Base-by-base conservation (phyloP, 2,329 filamentous ascomycete genomes). In the Fusarium anguioides region DNA sequence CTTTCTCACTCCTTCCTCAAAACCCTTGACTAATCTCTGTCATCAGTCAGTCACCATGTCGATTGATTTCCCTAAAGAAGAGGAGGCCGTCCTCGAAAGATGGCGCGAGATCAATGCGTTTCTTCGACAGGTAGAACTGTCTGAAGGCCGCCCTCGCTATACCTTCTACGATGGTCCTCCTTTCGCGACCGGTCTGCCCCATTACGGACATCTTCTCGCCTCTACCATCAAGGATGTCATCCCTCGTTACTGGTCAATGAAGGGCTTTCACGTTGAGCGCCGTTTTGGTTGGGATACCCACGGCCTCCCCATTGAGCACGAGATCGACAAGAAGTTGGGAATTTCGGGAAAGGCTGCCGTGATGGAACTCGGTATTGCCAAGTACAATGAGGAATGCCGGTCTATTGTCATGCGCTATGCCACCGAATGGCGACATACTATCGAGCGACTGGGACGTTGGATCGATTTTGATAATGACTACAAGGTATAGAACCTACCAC, bases 381-480 rank as follows among this genome's bases (percentile, higher is more conserved):
- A 91, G 74, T 98, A 97, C 83, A 98, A 98, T 77, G 90, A 87
- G 64, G 92, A 97, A 81, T 98, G 95, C 79, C 87, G 91, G 64
- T 89, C 93, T 65, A 97, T 97, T 77, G 95, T 97, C 71, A 97
- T 97, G 93, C 88, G 92, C 74, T 97, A 91, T 77, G 89, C 93
- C 12, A 79, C 84, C 17, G 95, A 97, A 78, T 98, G 95, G 95
- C 88, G 93, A 73, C 82, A 89, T 66, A 97, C 93, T 24, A 91
- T 97, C 72, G 93, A 97, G 75, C 86, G 95, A 64, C 81, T 98
- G 37, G 95, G 95, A 56, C 90, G 95, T 58, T 98, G 95, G 95
- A 96, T 97, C 73, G 95, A 97, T 80, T 97, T 98, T 72, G 95
- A 98, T 79, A 96, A 97, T 73, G 93, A 97, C 78, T 97, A 97